phyloP scores from a whole-genome alignment of 1,139 yeast species.

The Magnusiomyces suaveolens region DNA sequence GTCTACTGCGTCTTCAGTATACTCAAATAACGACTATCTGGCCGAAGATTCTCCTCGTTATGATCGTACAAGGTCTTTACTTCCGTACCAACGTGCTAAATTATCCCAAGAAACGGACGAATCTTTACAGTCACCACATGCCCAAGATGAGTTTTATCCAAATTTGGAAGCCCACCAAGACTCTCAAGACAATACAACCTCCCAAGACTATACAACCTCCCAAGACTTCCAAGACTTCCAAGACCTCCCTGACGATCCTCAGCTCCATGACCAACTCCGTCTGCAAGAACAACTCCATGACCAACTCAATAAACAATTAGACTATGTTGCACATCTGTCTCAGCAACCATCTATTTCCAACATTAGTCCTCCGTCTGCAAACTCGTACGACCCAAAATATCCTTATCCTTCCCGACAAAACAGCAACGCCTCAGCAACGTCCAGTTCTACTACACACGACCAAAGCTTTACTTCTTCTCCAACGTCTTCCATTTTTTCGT shows the following conservation, averaged over 20 bases:
- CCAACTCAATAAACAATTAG: background rate
- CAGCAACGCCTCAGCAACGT: background rate
- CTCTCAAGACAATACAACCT: too few species aligned
- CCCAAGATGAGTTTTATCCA: background rate
- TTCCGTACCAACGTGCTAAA: slow-evolving; percentile 11
- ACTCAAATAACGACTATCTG: slow-evolving; percentile 9
- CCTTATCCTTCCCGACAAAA: background rate
- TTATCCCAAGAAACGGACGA: background rate
- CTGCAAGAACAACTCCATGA: background rate
- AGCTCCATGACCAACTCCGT: background rate
- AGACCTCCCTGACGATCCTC: background rate
- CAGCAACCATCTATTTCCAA: background rate
- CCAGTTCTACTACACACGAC: background rate
- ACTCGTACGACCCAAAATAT: background rate
- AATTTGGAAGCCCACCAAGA: background rate
- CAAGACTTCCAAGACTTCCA: too few species aligned
- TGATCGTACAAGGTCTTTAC: slow-evolving; percentile 11
- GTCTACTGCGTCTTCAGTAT: slow-evolving; percentile 8
- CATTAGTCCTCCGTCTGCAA: too few species aligned
- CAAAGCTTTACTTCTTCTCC: background rate
- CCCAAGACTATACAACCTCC: too few species aligned
- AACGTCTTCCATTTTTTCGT: background rate
- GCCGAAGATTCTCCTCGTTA: slow-evolving; percentile 8
- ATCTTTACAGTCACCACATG: background rate
- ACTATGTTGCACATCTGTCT: background rate